These are phyloP conservation scores for Coemansia sp. DNA, from an alignment of 192 early-diverging fungal genomes.

Conservation along the genomic window DNA sequence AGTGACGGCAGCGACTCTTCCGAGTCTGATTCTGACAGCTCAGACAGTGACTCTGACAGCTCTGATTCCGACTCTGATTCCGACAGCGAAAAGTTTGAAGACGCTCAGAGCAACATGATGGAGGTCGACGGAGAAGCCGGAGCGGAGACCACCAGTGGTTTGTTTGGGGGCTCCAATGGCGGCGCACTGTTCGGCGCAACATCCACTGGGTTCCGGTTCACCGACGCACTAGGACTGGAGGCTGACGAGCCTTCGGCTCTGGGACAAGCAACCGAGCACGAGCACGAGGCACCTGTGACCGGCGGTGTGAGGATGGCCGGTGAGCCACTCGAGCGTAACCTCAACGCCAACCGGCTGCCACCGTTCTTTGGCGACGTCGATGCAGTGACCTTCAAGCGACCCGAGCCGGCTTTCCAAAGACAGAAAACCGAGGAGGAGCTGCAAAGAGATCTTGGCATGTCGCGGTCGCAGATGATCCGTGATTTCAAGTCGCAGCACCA, in stretches of 20 bases:
- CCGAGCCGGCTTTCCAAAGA: conserved; percentile 49
- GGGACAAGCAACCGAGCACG: not conserved
- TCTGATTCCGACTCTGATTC: conserved; percentile 10
- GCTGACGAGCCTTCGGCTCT: conserved; percentile 46
- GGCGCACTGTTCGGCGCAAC: conserved; percentile 27
- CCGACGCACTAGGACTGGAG: conserved; percentile 43
- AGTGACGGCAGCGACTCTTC: not conserved
- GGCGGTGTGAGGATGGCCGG: conserved; percentile 30
- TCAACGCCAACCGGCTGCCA: conserved; percentile 50
- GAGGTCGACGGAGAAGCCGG: conserved; percentile 23
- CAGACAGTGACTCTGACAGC: conserved; percentile 11
- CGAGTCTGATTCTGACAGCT: conserved; percentile 8
- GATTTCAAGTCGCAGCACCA: conserved; percentile 49
- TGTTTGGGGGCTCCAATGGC: conserved; percentile 20
- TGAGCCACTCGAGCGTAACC: conserved; percentile 32
- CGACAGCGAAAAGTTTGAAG: conserved; percentile 5
- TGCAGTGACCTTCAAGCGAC: conserved; percentile 32
- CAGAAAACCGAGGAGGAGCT: conserved; percentile 53
- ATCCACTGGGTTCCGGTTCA: conserved; percentile 29
- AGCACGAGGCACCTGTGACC: conserved; percentile 26
- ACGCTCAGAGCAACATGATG: conserved; percentile 16
- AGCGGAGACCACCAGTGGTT: not conserved
- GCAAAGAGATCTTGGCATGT: conserved; percentile 27
- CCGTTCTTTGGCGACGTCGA: conserved; percentile 47
- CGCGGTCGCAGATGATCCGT: conserved; percentile 18